Percentiles rank a stretch among this genome's conserved stretches.
Conservation (phyloP, 2,329 filamentous ascomycete genomes). For the Aspergillus hortae region DNA sequence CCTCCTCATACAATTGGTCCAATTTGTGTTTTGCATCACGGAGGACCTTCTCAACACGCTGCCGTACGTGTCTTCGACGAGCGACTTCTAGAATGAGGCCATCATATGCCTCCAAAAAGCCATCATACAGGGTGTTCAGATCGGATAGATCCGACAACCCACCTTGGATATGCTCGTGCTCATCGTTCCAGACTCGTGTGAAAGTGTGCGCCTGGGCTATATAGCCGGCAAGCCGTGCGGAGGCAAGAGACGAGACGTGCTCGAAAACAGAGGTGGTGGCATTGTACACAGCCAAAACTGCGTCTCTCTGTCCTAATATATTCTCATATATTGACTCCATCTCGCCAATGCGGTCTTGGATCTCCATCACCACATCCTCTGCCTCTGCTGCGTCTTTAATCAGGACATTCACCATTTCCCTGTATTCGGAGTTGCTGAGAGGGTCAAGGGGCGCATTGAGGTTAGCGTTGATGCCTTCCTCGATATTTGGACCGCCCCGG, state of each 20-base stretch:
- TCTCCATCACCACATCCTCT: slow-evolving; percentile 61
- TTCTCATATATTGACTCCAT: slow-evolving; percentile 70
- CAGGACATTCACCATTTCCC: slow-evolving; percentile 80
- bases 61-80: slow-evolving; percentile 68
- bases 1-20: slow-evolving; percentile 69
- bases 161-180: slow-evolving; percentile 64
- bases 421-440: slow-evolving; percentile 70
- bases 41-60: slow-evolving; percentile 70
- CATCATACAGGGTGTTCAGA: slow-evolving; percentile 78
- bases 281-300: slow-evolving; percentile 53
- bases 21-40: slow-evolving; percentile 74
- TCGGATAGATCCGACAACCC: slow-evolving; percentile 74
- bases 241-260: slow-evolving; percentile 64
- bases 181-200: slow-evolving; percentile 64
- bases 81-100: slow-evolving; percentile 80
- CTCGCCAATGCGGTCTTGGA: slow-evolving; percentile 69
- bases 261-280: slow-evolving; percentile 62
- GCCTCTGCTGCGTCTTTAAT: slow-evolving; percentile 54
- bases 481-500: slow-evolving; percentile 27
- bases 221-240: slow-evolving; percentile 55
- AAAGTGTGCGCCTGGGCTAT: slow-evolving; percentile 48
- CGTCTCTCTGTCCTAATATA: slow-evolving; percentile 61
- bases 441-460: slow-evolving; percentile 58
- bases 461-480: slow-evolving; percentile 30
- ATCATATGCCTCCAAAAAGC: slow-evolving; percentile 80